Percentiles rank a stretch among this genome's conserved stretches.
phyloP scores from a whole-genome alignment of 108 stramenopile genomes.

The Nannochloropsis granulata region DNA sequence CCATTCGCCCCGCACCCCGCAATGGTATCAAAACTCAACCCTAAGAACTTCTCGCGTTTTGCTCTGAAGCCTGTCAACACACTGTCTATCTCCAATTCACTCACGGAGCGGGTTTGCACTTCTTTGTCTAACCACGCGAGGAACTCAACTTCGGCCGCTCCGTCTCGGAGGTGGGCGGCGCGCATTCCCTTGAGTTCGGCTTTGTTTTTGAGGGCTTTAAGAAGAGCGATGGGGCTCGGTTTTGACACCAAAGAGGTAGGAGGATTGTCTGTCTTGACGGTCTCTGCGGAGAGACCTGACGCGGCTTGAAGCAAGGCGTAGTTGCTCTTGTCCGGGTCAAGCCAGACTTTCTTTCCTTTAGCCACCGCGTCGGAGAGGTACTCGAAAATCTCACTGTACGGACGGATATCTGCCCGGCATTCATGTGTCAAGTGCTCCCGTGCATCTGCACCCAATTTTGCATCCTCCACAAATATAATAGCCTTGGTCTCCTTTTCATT shows the following conservation, averaged over 20 bases:
- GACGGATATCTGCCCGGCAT: background rate
- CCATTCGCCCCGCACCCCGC: slow-evolving; percentile 85
- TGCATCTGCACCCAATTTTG: background rate
- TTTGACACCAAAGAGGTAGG: slow-evolving; percentile 10
- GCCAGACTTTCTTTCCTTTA: background rate
- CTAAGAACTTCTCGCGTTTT: background rate
- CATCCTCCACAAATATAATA: background rate
- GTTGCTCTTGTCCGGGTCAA: background rate
- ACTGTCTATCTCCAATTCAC: background rate
- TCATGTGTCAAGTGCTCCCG: background rate
- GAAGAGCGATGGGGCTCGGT: slow-evolving; percentile 63
- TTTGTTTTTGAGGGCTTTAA: slow-evolving; percentile 80
- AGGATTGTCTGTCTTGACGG: background rate
- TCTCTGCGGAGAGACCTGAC: background rate
- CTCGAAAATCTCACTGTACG: background rate
- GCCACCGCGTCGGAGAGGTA: background rate
- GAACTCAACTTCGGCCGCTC: slow-evolving; percentile 78
- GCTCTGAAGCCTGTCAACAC: background rate
- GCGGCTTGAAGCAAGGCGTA: background rate
- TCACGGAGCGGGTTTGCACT: background rate
- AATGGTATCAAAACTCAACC: slow-evolving; percentile 71
- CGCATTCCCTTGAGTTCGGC: slow-evolving; percentile 83
- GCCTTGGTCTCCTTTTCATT: background rate
- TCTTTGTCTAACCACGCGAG: slow-evolving; percentile 64
- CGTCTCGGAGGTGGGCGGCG: slow-evolving; percentile 77